Conservation (phyloP, 2,329 filamentous ascomycete genomes). For the Calonectria crousiana region DNA sequence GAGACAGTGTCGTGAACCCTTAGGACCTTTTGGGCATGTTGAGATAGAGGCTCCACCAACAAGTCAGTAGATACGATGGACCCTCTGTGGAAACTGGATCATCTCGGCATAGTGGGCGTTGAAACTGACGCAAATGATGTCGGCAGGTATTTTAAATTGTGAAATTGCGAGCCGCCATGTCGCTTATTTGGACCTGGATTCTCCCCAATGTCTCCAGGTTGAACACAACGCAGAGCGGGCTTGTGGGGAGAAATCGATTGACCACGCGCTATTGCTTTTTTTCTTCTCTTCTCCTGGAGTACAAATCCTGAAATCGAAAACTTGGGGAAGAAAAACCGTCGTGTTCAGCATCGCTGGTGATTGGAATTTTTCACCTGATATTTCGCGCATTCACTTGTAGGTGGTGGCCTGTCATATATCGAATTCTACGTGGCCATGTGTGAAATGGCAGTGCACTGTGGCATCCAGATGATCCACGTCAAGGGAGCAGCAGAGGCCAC, state of each 20-base stretch:
- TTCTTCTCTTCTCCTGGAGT: neutral
- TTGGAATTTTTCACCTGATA: neutral
- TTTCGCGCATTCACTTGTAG: neutral
- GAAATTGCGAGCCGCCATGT: neutral
- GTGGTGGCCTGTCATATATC: neutral
- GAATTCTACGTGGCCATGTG: conserved; percentile 10
- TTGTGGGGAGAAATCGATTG: neutral
- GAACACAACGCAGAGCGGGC: neutral
- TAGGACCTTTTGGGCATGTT: neutral
- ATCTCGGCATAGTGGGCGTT: neutral
- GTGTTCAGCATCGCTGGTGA: neutral
- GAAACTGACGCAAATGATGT: neutral
- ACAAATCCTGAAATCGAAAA: neutral
- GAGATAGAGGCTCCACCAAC: neutral
- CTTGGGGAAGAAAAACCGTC: neutral
- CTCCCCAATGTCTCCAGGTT: neutral
- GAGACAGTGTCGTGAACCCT: neutral
- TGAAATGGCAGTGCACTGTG: neutral
- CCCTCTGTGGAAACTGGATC: neutral
- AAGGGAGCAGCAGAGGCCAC: neutral
- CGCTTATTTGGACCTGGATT: neutral
- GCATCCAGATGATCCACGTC: neutral
- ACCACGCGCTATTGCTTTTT: neutral
- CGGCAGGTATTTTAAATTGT: neutral
- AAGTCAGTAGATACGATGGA: neutral